phyloP scores from a whole-genome alignment of 2,329 filamentous ascomycete species.

The Aspergillus viridinutans region DNA sequence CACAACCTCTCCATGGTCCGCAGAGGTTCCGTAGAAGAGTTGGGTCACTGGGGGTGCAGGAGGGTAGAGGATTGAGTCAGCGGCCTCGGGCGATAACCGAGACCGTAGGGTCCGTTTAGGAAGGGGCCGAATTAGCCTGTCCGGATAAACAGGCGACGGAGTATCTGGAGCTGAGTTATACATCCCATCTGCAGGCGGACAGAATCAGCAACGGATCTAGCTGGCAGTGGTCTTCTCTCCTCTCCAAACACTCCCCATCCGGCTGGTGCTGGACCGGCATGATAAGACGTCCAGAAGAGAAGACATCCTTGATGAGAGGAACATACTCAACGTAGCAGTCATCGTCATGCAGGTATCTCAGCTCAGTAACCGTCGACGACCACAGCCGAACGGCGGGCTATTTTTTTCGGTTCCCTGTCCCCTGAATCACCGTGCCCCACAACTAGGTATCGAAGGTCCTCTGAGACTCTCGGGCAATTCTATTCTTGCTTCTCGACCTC shows the following conservation, averaged over 20 bases:
- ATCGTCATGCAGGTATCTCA: conserved; percentile 31
- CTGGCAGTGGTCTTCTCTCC: conserved; percentile 13
- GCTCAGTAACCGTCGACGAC: conserved; percentile 25
- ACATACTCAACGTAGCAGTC: conserved; percentile 44
- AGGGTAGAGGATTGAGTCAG: conserved; percentile 77
- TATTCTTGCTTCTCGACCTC: not conserved
- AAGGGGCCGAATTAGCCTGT: conserved; percentile 87
- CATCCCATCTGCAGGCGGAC: conserved; percentile 42
- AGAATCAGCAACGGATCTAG: conserved; percentile 36
- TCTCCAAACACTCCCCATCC: conserved; percentile 9
- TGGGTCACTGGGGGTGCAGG: conserved; percentile 66
- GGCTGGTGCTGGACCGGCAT: conserved; percentile 7
- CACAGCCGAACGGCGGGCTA: conserved; percentile 21
- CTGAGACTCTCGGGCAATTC: not conserved
- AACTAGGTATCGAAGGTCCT: not conserved
- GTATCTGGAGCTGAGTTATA: conserved; percentile 61
- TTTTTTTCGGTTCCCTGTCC: conserved; percentile 13
- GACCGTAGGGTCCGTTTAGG: conserved; percentile 86
- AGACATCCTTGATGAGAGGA: conserved; percentile 16
- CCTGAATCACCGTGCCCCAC: not conserved
- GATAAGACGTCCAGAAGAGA: conserved; percentile 13
- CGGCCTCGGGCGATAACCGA: conserved; percentile 78
- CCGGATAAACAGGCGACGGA: conserved; percentile 74
- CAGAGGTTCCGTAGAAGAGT: conserved; percentile 68
- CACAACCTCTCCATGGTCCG: conserved; percentile 53